Conservation (phyloP, 306 rosid genomes). For the Dryas drummondii region DNA sequence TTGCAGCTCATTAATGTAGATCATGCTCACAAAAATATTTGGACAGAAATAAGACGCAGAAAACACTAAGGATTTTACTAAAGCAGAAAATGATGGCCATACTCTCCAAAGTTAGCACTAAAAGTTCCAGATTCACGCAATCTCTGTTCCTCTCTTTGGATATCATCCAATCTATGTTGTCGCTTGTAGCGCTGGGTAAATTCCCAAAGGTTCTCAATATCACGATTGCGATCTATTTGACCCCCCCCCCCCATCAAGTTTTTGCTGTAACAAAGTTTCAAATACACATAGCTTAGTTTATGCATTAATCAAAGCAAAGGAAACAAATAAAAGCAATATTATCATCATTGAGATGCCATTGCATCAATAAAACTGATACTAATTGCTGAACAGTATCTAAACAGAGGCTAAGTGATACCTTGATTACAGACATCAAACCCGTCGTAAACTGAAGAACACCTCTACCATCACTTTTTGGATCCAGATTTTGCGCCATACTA, state of each 20-base stretch:
- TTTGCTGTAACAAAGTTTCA: slow-evolving; percentile 60
- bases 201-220: slow-evolving; percentile 78
- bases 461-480: slow-evolving; percentile 82
- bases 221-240: slow-evolving; percentile 74
- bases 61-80: background rate
- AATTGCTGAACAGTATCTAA: background rate
- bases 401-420: slow-evolving; percentile 51
- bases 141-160: slow-evolving; percentile 72
- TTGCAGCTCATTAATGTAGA: background rate
- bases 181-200: slow-evolving; percentile 74
- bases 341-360: background rate
- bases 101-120: slow-evolving; percentile 77
- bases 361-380: background rate
- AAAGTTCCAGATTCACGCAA: slow-evolving; percentile 82
- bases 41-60: background rate
- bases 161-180: slow-evolving; percentile 73
- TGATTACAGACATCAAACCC: slow-evolving; percentile 87
- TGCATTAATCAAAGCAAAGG: too few species aligned
- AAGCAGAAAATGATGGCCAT: slow-evolving; percentile 34
- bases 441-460: slow-evolving; percentile 97
- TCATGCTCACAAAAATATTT: slow-evolving; percentile 8
- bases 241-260: slow-evolving; percentile 83
- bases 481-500: slow-evolving; percentile 86
- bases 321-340: background rate
- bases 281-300: slow-evolving; percentile 14